Evolutionary conservation across 805 yeast genomes (phyloP), one percentile per base, ranked within the genome.

Genomic region (Pichia thaimueangensis): DNA sequence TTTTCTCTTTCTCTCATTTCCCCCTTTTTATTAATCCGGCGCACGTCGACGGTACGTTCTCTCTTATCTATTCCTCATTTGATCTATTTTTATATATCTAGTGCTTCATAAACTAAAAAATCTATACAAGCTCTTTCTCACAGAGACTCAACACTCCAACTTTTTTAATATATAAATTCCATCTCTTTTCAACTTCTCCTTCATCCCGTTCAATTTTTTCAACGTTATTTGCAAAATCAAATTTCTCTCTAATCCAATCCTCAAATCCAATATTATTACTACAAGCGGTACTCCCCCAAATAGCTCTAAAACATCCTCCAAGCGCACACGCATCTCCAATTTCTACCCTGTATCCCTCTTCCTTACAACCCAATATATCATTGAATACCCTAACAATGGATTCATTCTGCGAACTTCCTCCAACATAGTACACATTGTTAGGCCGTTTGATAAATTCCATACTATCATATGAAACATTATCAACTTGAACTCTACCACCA

Each of bases 311-410:
- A 32, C 94, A 91, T 4, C 96, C 95, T 21, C 96, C 96, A 28
- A 86, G 61, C 0, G 96, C 96, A 70, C 96, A 88, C 1, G 96
- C 93, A 62, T 88, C 88, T 7, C 91, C 78, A 36, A 86, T 75
- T 54, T 85, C 88, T 30, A 83, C 80, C 46, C 77, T 75, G 58
- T 63, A 85, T 47, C 82, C 78, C 1, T 89, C 93, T 2, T 68
- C 62, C 20, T 65, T 56, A 0, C 85, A 78, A 5, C 88, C 89
- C 28, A 88, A 61, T 7, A 88, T 78, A 11, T 80, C 67, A 10
- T 88, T 78, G 68, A 85, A 82, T 49, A 76, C 81, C 17, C 64
- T 60, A 25, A 87, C 79, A 40, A 88, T 82, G 22, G 86, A 74
- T 17, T 57, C 48, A 58, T 89, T 88, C 36, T 76, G 76, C 4